These are phyloP conservation scores for Scheffersomyces amazonensis DNA, from an alignment of 805 yeast genomes.

Conservation along the genomic window DNA sequence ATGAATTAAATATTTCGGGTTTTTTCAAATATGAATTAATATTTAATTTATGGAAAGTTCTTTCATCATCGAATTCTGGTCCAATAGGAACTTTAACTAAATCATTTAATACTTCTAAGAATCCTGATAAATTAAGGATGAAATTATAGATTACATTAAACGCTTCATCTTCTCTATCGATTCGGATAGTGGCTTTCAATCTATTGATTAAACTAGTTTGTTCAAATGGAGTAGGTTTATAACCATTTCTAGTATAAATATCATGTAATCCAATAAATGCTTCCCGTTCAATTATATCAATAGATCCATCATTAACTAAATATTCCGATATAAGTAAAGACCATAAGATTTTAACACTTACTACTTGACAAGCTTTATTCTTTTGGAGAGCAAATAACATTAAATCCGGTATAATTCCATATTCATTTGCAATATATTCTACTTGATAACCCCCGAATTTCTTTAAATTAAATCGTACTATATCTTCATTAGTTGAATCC, in stretches of 20 bases:
- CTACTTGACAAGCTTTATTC: constrained; percentile 55
- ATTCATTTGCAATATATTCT: constrained; percentile 54
- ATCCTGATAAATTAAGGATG: constrained; percentile 54
- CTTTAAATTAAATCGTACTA: constrained; percentile 54
- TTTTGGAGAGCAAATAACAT: constrained; percentile 68
- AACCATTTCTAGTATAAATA: constrained; percentile 54
- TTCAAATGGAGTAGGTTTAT: constrained; percentile 54
- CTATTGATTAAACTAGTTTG: constrained; percentile 52
- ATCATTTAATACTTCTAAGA: constrained; percentile 63
- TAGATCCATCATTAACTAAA: constrained; percentile 47
- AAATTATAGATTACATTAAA: constrained; percentile 47
- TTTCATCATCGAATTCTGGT: constrained; percentile 81
- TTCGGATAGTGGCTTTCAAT: constrained; percentile 45
- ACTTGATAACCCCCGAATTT: constrained; percentile 72
- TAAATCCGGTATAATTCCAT: constrained; percentile 60
- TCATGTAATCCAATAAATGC: constrained; percentile 63
- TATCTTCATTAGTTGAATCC: constrained; percentile 54
- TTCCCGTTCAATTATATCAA: constrained; percentile 61
- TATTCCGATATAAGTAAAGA: constrained; percentile 67
- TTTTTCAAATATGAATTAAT: constrained; percentile 73
- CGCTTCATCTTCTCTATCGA: constrained; percentile 67
- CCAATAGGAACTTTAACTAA: constrained; percentile 74
- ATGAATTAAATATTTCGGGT: constrained; percentile 78
- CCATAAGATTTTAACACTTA: constrained; percentile 70
- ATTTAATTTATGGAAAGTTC: constrained; percentile 75